Conservation (phyloP, 2,329 filamentous ascomycete genomes). For the Xylariaceae sp. region DNA sequence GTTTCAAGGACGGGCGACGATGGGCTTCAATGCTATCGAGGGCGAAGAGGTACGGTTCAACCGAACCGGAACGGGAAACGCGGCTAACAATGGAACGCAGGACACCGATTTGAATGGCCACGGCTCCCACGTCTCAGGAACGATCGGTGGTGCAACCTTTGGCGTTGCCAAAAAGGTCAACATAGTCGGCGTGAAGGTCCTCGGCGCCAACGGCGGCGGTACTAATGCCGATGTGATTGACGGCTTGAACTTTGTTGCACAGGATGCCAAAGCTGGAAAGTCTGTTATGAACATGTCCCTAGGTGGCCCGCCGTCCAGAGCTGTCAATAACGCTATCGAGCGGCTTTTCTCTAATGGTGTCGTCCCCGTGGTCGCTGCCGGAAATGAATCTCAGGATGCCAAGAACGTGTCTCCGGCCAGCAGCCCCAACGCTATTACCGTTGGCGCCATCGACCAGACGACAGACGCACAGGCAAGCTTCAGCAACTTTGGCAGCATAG, state of each 20-base stretch:
- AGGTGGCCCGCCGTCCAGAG: slow-evolving; percentile 51
- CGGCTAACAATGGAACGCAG: slow-evolving; percentile 32
- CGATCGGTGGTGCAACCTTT: slow-evolving; percentile 61
- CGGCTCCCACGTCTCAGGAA: slow-evolving; percentile 66
- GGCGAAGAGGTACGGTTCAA: slow-evolving; percentile 23
- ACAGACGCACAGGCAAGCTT: slow-evolving; percentile 54
- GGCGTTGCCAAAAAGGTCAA: slow-evolving; percentile 63
- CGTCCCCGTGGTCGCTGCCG: slow-evolving; percentile 62
- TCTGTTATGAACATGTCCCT: slow-evolving; percentile 68
- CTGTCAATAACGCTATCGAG: slow-evolving; percentile 59
- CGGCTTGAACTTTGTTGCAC: slow-evolving; percentile 60
- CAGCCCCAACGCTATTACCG: slow-evolving; percentile 58
- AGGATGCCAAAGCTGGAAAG: slow-evolving; percentile 51
- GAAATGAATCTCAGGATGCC: slow-evolving; percentile 60
- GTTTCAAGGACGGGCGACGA: slow-evolving; percentile 58
- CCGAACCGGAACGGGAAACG: neutral
- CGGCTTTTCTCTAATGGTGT: slow-evolving; percentile 52
- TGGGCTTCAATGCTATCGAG: slow-evolving; percentile 57
- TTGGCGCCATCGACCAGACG: slow-evolving; percentile 59
- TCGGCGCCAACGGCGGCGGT: slow-evolving; percentile 53
- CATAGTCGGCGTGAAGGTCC: slow-evolving; percentile 63
- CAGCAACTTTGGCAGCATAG: slow-evolving; percentile 59
- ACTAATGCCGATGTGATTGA: slow-evolving; percentile 56
- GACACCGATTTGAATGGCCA: slow-evolving; percentile 63
- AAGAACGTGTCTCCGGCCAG: slow-evolving; percentile 56